A percentile compares a stretch with the other conserved stretches of the same genome.
These are phyloP conservation scores for Cephaloascus fragrans DNA, from an alignment of 805 yeast genomes.

Conservation along the genomic window DNA sequence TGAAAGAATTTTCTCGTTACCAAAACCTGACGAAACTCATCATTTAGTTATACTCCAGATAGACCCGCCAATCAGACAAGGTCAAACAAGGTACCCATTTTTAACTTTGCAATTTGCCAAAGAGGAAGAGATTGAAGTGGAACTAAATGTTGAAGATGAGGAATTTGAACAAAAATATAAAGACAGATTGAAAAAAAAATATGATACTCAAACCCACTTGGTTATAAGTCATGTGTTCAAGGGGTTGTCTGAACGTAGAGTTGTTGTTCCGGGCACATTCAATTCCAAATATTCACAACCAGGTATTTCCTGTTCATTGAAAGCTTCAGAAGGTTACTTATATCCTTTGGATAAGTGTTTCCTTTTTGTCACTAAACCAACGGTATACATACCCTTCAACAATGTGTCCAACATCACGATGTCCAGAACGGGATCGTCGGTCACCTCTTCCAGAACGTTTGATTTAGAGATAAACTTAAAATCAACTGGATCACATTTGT, in stretches of 20 bases:
- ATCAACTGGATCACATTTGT: constrained; percentile 64
- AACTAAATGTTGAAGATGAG: constrained; percentile 73
- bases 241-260: constrained; percentile 82
- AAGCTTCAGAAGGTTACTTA: constrained; percentile 90
- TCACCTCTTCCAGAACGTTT: constrained; percentile 78
- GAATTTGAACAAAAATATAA: constrained; percentile 72
- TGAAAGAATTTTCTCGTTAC: constrained; percentile 83
- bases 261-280: constrained; percentile 78
- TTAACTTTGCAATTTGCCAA: constrained; percentile 80
- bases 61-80: constrained; percentile 96
- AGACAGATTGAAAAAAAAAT: constrained; percentile 62
- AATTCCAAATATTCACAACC: constrained; percentile 69
- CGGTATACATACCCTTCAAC: constrained; percentile 78
- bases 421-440: constrained; percentile 80
- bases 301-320: constrained; percentile 84
- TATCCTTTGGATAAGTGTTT: constrained; percentile 90
- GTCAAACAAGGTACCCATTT: constrained; percentile 94
- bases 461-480: constrained; percentile 76
- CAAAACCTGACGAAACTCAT: constrained; percentile 89
- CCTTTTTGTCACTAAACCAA: constrained; percentile 88
- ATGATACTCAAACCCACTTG: constrained; percentile 77
- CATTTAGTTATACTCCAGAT: constrained; percentile 83
- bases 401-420: constrained; percentile 72
- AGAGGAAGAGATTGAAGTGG: constrained; percentile 88
- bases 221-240: constrained; percentile 83